Evolutionary conservation across 345 rosid genomes (phyloP).

Genomic region (Diplotaxis tenuifolia): DNA sequence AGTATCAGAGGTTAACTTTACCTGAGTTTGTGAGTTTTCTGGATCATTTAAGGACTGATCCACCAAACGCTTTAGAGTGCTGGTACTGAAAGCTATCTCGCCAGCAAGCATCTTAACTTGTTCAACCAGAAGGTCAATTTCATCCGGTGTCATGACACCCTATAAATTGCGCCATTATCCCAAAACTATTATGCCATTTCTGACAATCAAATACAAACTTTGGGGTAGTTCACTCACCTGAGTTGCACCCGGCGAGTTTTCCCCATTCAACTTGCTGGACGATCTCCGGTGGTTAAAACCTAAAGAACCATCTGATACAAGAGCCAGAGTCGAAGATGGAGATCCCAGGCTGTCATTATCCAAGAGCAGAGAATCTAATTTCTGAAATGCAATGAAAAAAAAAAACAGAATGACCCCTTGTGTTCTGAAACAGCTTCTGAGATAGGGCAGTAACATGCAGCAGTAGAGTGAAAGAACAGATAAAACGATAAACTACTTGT

Average conservation of each 20-base stretch:
- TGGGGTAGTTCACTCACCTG: slow-evolving; percentile 46
- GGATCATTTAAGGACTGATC: slow-evolving; percentile 95
- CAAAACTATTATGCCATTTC: slow-evolving; percentile 17
- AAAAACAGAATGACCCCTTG: slow-evolving; percentile 12
- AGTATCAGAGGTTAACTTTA: slow-evolving; percentile 27
- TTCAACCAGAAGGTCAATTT: slow-evolving; percentile 96
- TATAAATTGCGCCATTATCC: slow-evolving; percentile 31
- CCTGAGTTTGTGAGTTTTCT: slow-evolving; percentile 76
- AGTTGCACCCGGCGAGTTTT: slow-evolving; percentile 68
- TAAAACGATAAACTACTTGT: background rate
- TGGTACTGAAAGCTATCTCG: slow-evolving; percentile 88
- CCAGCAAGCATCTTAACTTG: slow-evolving; percentile 99
- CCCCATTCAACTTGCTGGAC: slow-evolving; percentile 79
- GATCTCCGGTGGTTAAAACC: slow-evolving; percentile 64
- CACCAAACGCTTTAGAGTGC: slow-evolving; percentile 91
- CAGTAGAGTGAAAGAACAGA: background rate
- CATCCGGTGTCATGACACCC: slow-evolving; percentile 82
- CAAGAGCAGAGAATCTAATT: slow-evolving; percentile 55
- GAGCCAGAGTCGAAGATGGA: slow-evolving; percentile 45
- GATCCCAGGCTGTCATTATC: slow-evolving; percentile 61
- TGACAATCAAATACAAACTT: background rate
- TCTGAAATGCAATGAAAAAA: slow-evolving; percentile 42
- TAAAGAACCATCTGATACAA: slow-evolving; percentile 50
- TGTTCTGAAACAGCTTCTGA: slow-evolving; percentile 8
- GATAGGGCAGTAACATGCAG: slow-evolving; percentile 1